These are phyloP conservation scores for Rosa lucieae DNA, from an alignment of 306 rosid genomes.

Conservation along the genomic window DNA sequence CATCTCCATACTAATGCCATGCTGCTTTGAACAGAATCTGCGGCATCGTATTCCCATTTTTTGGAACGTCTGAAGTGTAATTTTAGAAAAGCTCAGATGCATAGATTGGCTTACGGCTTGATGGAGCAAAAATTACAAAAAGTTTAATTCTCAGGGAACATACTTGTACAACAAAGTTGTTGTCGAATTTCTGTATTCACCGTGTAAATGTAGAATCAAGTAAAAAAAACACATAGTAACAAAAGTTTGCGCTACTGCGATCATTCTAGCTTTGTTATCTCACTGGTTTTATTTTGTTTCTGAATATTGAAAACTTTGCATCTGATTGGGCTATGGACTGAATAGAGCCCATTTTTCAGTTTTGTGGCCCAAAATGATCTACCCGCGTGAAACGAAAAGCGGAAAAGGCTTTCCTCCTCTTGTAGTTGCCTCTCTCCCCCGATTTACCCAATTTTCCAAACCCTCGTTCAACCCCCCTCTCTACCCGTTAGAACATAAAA, in stretches of 20 bases:
- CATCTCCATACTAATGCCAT: not conserved
- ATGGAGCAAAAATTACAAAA: not conserved
- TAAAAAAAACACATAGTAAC: not conserved
- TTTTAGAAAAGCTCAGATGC: constrained; percentile 2
- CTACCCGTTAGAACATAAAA: not conserved
- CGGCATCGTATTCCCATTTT: not conserved
- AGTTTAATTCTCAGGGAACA: not conserved
- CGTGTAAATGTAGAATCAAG: not conserved
- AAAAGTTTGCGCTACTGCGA: not conserved
- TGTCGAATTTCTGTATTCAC: not conserved
- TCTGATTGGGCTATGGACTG: not conserved
- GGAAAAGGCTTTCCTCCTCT: too few species aligned
- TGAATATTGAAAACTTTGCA: too few species aligned
- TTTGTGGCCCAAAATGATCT: not conserved
- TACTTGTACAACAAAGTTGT: not conserved
- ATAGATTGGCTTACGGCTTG: not conserved
- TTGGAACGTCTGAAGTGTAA: not conserved
- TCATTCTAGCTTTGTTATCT: too few species aligned
- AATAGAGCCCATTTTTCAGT: not conserved
- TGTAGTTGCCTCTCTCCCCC: not conserved
- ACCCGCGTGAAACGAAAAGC: not conserved
- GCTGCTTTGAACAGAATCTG: constrained; percentile 6
- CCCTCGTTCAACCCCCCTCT: constrained; percentile 1
- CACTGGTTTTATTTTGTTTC: too few species aligned
- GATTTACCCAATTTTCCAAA: not conserved